Conservation (phyloP, 2,329 filamentous ascomycete species). For the Fusarium buharicum region DNA sequence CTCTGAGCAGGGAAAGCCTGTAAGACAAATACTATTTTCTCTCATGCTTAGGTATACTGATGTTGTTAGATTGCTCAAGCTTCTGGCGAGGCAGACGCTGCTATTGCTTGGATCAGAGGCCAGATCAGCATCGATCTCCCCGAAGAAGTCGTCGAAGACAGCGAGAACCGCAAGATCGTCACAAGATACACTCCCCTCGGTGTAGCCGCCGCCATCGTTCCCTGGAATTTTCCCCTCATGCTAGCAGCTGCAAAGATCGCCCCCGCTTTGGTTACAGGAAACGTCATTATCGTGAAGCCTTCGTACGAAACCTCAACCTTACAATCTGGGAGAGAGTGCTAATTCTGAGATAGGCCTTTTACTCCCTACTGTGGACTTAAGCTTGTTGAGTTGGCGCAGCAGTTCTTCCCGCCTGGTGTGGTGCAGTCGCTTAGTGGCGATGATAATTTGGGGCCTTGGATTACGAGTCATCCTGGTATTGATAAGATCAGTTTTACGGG, state of each 20-base stretch:
- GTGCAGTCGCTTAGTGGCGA: slow-evolving; percentile 69
- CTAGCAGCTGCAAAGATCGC: slow-evolving; percentile 65
- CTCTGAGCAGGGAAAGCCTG: slow-evolving; percentile 48
- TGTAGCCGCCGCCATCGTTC: slow-evolving; percentile 59
- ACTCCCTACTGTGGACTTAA: slow-evolving; percentile 69
- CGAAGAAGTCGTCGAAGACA: slow-evolving; percentile 55
- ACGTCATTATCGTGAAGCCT: slow-evolving; percentile 66
- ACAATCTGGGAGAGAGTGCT: fast-evolving
- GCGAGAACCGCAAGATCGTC: slow-evolving; percentile 44
- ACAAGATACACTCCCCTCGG: slow-evolving; percentile 55
- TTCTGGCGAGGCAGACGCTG: slow-evolving; percentile 37
- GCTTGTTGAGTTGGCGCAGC: slow-evolving; percentile 66
- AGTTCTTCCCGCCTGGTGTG: slow-evolving; percentile 71
- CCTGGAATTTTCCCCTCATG: slow-evolving; percentile 68
- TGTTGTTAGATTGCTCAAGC: slow-evolving; percentile 35
- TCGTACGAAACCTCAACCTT: slow-evolving; percentile 45
- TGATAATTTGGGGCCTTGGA: slow-evolving; percentile 67
- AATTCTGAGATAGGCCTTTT: slow-evolving; percentile 52
- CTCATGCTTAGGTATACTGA: too few species aligned
- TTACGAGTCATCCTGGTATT: slow-evolving; percentile 68
- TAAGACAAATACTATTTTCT: too few species aligned
- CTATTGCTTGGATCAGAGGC: slow-evolving; percentile 45
- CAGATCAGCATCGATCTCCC: slow-evolving; percentile 45
- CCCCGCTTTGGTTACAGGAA: slow-evolving; percentile 66
- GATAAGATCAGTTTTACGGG: slow-evolving; percentile 74